Evolutionary conservation across 2,329 filamentous ascomycete genomes (phyloP), one percentile per base, ranked within the genome.

Genomic region (Pseudovirgaria hyperparasitica): DNA sequence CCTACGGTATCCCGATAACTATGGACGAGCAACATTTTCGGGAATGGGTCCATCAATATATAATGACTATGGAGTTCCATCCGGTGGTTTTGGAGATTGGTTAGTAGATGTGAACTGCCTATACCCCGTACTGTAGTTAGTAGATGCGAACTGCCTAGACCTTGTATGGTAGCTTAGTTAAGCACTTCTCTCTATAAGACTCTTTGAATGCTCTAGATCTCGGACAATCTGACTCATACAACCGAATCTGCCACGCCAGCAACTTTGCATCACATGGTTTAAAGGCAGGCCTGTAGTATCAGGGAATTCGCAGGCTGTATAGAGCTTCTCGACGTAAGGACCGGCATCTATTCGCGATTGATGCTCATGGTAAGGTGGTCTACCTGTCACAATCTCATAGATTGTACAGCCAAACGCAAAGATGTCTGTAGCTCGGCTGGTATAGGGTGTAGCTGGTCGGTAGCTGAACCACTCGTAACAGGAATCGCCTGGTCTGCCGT

Each of bases 201-300:
- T n/a, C n/a, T n/a, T n/a, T n/a, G n/a, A n/a, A n/a, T n/a, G n/a
- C n/a, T n/a, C n/a, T n/a, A n/a, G n/a, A n/a, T n/a, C n/a, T n/a
- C n/a, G n/a, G n/a, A n/a, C n/a, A n/a, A n/a, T n/a, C n/a, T n/a
- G n/a, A n/a, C n/a, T n/a, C n/a, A n/a, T n/a, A 55, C 58, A 31
- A 42, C 45, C 8, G 37, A 50, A 9, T 55, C 57, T 4, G 63
- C 61, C 1, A 43, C 52, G 3, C 41, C 67, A 39, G 67, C 67
- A 3, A 46, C 56, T 3, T 47, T 58, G 5, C 68, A 73, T 38
- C 72, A 72, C 32, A n/a, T 20, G 17, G 17, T 16, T 18, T 11
- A 30, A 16, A 19, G 28, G 22, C 25, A 30, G 23, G 16, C 21
- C 3, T 25, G 22, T 17, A 3, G 21, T 13, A 30, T 30, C 22